Evolutionary conservation across 441 rosid species (phyloP).

Genomic region (Adansonia grandidieri): DNA sequence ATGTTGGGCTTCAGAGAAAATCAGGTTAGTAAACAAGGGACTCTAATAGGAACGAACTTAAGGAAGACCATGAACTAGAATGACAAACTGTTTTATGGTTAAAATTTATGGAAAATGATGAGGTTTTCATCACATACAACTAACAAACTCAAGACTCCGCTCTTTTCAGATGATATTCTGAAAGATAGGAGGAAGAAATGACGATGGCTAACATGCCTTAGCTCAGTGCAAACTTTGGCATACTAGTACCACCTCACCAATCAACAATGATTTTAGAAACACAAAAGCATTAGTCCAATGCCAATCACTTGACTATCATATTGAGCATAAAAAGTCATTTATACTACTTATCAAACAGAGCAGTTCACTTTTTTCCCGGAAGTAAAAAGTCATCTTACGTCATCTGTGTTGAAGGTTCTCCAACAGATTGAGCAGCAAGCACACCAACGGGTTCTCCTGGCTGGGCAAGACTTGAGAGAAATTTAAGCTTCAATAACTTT

Average conservation of each 20-base stretch:
- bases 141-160: neutral
- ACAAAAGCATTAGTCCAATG: neutral
- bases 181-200: neutral
- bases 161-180: neutral
- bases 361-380: neutral
- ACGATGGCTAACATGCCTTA: neutral
- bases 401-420: conserved; percentile 99
- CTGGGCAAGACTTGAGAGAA: conserved; percentile 87
- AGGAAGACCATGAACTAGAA: conserved; percentile 13
- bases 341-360: conserved; percentile 5
- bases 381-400: conserved; percentile 63
- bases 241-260: neutral
- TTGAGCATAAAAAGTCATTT: neutral
- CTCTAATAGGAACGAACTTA: neutral
- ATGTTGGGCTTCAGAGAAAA: neutral
- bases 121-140: neutral
- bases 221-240: conserved; percentile 2
- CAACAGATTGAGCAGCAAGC: conserved; percentile 98
- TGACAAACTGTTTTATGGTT: neutral
- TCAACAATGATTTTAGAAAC: neutral
- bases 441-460: conserved; percentile 99
- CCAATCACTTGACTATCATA: neutral
- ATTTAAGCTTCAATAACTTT: conserved; percentile 72
- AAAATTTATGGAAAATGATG: neutral
- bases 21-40: conserved; percentile 16